These are phyloP conservation scores for Candida sakaeoensis DNA, from an alignment of 805 yeast genomes.

Conservation along the genomic window DNA sequence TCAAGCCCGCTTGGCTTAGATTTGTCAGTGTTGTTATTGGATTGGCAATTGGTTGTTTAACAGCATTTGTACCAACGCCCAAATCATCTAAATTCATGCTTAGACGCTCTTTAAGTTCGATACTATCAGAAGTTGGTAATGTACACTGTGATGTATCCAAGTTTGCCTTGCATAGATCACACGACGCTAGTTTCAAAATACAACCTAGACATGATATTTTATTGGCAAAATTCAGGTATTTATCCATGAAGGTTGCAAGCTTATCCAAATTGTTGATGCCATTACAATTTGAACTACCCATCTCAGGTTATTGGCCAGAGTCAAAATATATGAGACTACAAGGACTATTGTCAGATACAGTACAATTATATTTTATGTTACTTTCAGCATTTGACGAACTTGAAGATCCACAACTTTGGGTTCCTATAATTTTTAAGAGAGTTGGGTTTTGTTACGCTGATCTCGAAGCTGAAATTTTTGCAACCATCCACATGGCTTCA, in stretches of 20 bases:
- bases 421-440: slow-evolving; percentile 20
- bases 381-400: slow-evolving; percentile 21
- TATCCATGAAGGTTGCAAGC: slow-evolving; percentile 18
- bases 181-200: slow-evolving; percentile 18
- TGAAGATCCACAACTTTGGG: slow-evolving; percentile 26
- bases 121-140: slow-evolving; percentile 23
- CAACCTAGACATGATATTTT: slow-evolving; percentile 20
- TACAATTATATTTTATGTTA: slow-evolving; percentile 24
- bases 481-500: slow-evolving; percentile 28
- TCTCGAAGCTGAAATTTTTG: slow-evolving; percentile 25
- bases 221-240: slow-evolving; percentile 17
- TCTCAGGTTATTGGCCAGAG: slow-evolving; percentile 31
- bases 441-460: slow-evolving; percentile 29
- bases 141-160: slow-evolving; percentile 26
- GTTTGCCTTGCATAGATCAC: slow-evolving; percentile 22
- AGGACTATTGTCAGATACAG: slow-evolving; percentile 19
- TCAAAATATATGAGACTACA: slow-evolving; percentile 22
- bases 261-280: slow-evolving; percentile 22
- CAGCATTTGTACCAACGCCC: slow-evolving; percentile 28
- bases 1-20: slow-evolving; percentile 23
- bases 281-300: slow-evolving; percentile 25
- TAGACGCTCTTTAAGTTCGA: slow-evolving; percentile 19
- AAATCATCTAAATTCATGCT: slow-evolving; percentile 25
- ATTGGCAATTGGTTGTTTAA: slow-evolving; percentile 26
- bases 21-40: slow-evolving; percentile 28